Base-by-base conservation (phyloP, 179 eudicot genomes). In the Carnegiea gigantea region DNA sequence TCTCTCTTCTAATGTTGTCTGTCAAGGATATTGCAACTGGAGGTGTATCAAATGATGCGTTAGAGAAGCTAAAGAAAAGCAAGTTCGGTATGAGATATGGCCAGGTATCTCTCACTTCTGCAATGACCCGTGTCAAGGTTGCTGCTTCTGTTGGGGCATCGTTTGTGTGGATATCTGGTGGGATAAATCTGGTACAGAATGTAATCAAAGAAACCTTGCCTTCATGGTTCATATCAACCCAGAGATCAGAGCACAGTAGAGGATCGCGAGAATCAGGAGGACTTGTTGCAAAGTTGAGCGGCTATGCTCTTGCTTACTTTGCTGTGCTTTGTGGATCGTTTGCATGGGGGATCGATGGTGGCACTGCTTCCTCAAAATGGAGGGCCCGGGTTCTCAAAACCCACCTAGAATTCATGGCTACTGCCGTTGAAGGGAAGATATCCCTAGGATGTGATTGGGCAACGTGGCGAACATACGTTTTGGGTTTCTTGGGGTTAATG, bases 61-160 rank as follows among this genome's bases (percentile, higher is more conserved):
- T 85, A 44, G 85, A 78, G 68, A 88, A 87, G 80, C 78, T 85
- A 53, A 89, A 82, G 83, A 90, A 86, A 64, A 76, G 84, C 70
- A 94, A 89, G 82, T 85, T 81, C 7, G 88, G 89, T 26, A 71
- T 77, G 82, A 90, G 90, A 82, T 91, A 89, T 44, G 91, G 95
- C 33, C 95, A 91, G 70, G 88, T 87, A 49, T 96, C 98, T 46
- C 90, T 95, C 70, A 87, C 97, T 65, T 86, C 88, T 1, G 90
- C 93, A 23, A 85, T 97, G 89, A 86, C 94, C 38, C 88, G 89
- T 67, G 97, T 95, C 73, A 97, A 95, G 87, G 88, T 95, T 60
- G 97, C 97, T 0, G 99, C 99, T 54, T 92, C 95, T 28, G 85
- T 95, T 11, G 99, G 91, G 30, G 98, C 99, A 7, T 92, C 98